Conservation (phyloP, 495 filamentous ascomycete species). For the Aspergillus ostianus region DNA sequence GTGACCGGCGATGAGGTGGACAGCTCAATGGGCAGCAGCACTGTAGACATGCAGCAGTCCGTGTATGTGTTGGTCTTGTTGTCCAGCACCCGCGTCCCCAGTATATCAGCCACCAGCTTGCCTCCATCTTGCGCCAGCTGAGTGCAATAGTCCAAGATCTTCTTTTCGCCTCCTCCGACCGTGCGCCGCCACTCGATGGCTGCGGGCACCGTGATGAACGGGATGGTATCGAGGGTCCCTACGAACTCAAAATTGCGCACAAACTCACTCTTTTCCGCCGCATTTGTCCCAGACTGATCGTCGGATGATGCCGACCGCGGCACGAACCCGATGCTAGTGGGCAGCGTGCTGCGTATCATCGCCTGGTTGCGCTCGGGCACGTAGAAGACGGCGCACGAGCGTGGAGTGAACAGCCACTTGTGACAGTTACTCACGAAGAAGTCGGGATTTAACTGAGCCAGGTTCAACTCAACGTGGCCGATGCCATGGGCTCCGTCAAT, state of each 20-base stretch:
- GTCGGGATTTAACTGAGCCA: conserved; percentile 61
- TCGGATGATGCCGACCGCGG: conserved; percentile 7
- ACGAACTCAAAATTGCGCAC: conserved; percentile 68
- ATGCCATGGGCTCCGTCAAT: conserved; percentile 76
- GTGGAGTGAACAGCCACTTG: conserved; percentile 80
- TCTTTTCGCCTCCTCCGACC: conserved; percentile 66
- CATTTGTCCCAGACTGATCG: conserved; percentile 5
- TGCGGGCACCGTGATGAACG: conserved; percentile 64
- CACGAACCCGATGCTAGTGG: conserved; percentile 54
- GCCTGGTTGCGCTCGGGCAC: conserved; percentile 69
- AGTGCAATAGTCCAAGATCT: conserved; percentile 53
- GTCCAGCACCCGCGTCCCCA: conserved; percentile 63
- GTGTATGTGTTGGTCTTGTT: conserved; percentile 22
- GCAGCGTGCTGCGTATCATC: conserved; percentile 67
- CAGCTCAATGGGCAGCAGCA: conserved; percentile 57
- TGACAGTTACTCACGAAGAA: conserved; percentile 78
- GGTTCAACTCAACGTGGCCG: conserved; percentile 66
- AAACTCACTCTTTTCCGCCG: conserved; percentile 47
- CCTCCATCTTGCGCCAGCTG: conserved; percentile 56
- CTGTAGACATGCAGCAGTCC: conserved; percentile 56
- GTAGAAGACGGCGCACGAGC: conserved; percentile 72
- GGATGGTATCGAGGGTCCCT: conserved; percentile 63
- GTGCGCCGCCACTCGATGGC: conserved; percentile 60
- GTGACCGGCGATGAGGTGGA: background rate
- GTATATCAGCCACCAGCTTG: conserved; percentile 48